phyloP scores from a whole-genome alignment of 2,329 filamentous ascomycete species.

The Fusarium citri region DNA sequence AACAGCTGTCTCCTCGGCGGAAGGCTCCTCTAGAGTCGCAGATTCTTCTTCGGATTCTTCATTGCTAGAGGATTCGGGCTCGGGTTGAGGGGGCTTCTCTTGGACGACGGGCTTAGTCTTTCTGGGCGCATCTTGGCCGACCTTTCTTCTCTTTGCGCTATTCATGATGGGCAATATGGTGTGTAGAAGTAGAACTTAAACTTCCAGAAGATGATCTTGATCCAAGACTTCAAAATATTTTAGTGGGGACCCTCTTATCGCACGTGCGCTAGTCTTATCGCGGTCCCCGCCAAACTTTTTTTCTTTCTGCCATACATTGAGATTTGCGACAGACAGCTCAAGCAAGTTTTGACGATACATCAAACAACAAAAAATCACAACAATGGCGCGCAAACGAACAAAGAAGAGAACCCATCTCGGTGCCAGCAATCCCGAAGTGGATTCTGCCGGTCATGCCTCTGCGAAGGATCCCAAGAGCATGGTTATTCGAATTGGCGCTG shows the following conservation, averaged over 20 bases:
- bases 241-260: conserved; percentile 49
- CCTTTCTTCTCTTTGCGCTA: conserved; percentile 57
- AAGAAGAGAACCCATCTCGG: conserved; percentile 91
- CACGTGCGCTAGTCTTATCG: conserved; percentile 52
- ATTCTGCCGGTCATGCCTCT: conserved; percentile 69
- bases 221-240: conserved; percentile 41
- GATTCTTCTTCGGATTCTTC: conserved; percentile 50
- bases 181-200: background rate
- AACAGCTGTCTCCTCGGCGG: conserved; percentile 47
- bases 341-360: conserved; percentile 27
- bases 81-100: conserved; percentile 23
- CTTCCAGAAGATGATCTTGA: conserved; percentile 15
- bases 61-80: conserved; percentile 33
- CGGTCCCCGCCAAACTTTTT: conserved; percentile 50
- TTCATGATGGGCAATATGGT: conserved; percentile 48
- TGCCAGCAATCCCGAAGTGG: conserved; percentile 69
- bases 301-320: conserved; percentile 44
- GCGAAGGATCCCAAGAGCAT: conserved; percentile 89
- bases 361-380: conserved; percentile 31
- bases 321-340: conserved; percentile 36
- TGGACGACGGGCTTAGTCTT: conserved; percentile 32
- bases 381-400: conserved; percentile 82
- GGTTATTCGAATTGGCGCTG: conserved; percentile 96
- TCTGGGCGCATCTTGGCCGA: conserved; percentile 47
- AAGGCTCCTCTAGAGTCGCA: conserved; percentile 50